Evolutionary conservation across 2,329 filamentous ascomycete species (phyloP).

Genomic region (Pleurostoma richardsiae): DNA sequence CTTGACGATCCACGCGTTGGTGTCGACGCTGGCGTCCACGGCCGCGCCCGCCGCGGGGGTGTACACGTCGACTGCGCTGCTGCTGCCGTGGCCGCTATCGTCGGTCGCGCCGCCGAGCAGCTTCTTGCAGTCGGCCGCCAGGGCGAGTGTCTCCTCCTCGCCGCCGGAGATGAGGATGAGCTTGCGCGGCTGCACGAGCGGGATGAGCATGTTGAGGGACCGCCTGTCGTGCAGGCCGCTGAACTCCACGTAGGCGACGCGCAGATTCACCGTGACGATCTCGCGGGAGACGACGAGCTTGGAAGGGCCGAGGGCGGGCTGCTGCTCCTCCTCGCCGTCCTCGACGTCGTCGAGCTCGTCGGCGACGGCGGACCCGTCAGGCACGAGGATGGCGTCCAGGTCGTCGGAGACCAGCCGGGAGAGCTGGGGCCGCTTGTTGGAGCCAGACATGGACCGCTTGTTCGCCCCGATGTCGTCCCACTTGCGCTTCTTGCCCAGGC

Average conservation of each 20-base stretch:
- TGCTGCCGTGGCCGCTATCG: conserved; percentile 17
- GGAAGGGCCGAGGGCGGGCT: conserved; percentile 56
- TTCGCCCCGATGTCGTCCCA: conserved; percentile 68
- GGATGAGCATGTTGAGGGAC: conserved; percentile 90
- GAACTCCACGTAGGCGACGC: conserved; percentile 86
- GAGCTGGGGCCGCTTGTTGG: conserved; percentile 56
- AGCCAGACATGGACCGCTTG: conserved; percentile 34
- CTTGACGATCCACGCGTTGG: conserved; percentile 94
- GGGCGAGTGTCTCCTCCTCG: conserved; percentile 68
- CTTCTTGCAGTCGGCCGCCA: conserved; percentile 76
- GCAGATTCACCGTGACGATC: conserved; percentile 63
- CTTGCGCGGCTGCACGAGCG: conserved; percentile 89
- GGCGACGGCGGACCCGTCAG: conserved; percentile 29
- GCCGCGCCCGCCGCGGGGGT: conserved; percentile 69
- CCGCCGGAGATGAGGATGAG: conserved; percentile 86
- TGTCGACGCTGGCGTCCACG: conserved; percentile 92
- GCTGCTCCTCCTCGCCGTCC: conserved; percentile 47
- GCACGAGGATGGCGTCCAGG: conserved; percentile 30
- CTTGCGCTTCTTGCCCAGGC: conserved; percentile 85
- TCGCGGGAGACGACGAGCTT: conserved; percentile 66
- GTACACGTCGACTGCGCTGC: conserved; percentile 64
- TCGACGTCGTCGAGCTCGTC: conserved; percentile 57
- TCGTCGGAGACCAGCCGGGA: conserved; percentile 37
- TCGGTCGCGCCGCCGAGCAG: conserved; percentile 45
- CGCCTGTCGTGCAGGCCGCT: conserved; percentile 89